These are phyloP conservation scores for Spizellomyces punctatus DNA, from an alignment of 192 early-diverging fungal species.

Conservation along the genomic window DNA sequence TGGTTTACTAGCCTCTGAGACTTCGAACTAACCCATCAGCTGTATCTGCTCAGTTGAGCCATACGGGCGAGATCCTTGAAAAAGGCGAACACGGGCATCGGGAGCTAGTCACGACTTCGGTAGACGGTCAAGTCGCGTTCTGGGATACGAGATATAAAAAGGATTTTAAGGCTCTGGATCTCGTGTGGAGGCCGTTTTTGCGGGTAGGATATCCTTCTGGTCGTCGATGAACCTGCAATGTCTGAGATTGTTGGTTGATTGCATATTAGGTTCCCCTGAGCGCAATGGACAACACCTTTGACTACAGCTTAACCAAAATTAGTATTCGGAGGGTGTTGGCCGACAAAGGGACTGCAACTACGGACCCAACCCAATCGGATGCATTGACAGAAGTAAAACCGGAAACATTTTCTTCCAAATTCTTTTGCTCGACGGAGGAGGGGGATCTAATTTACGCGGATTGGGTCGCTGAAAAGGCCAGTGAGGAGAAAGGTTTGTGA, in stretches of 20 bases:
- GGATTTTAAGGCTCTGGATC: slow-evolving; percentile 55
- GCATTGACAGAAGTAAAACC: slow-evolving; percentile 25
- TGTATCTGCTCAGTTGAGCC: slow-evolving; percentile 30
- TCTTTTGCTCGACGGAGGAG: slow-evolving; percentile 66
- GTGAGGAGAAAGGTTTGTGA: slow-evolving; percentile 55
- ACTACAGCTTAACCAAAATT: slow-evolving; percentile 61
- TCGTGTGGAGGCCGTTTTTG: slow-evolving; percentile 62
- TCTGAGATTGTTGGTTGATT: not conserved
- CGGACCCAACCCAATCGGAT: not conserved
- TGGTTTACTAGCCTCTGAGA: not conserved
- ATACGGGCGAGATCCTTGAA: slow-evolving; percentile 49
- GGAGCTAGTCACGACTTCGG: slow-evolving; percentile 56
- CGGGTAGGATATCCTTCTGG: slow-evolving; percentile 26
- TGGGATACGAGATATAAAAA: slow-evolving; percentile 67
- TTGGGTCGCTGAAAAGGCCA: slow-evolving; percentile 60
- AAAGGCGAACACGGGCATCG: slow-evolving; percentile 51
- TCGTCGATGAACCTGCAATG: slow-evolving; percentile 4
- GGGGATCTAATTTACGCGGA: slow-evolving; percentile 65
- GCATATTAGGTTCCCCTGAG: slow-evolving; percentile 49
- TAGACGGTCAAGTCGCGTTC: slow-evolving; percentile 58
- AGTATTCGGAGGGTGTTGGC: slow-evolving; percentile 22
- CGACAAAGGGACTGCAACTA: not conserved
- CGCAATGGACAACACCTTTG: slow-evolving; percentile 63
- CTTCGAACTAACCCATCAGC: too few species aligned
- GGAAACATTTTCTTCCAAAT: slow-evolving; percentile 46